These are phyloP conservation scores for Sporothrix mexicana DNA, from an alignment of 2,329 filamentous ascomycete species.

Conservation along the genomic window DNA sequence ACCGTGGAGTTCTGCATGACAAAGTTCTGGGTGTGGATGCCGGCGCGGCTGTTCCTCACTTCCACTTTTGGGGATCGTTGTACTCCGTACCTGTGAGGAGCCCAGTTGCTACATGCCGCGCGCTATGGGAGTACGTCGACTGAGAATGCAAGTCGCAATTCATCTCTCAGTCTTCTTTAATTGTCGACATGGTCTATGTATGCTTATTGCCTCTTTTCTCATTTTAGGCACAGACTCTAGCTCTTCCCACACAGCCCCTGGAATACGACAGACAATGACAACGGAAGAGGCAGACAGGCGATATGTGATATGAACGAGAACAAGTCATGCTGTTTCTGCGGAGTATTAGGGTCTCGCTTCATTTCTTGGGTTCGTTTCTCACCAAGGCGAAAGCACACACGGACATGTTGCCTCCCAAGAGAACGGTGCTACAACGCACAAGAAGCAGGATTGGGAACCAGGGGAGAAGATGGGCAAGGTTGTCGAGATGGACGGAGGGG, in stretches of 20 bases:
- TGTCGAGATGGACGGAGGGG: background rate
- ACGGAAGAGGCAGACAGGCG: background rate
- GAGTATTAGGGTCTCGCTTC: conserved; percentile 3
- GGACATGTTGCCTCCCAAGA: background rate
- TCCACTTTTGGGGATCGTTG: background rate
- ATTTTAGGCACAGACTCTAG: background rate
- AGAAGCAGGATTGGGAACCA: conserved; percentile 23
- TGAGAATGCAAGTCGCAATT: background rate
- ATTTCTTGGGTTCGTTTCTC: background rate
- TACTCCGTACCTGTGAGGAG: background rate
- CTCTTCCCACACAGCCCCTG: background rate
- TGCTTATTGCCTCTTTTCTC: conserved; percentile 3
- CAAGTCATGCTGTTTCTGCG: background rate
- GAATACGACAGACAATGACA: background rate
- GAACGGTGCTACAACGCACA: conserved; percentile 20
- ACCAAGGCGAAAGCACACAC: background rate
- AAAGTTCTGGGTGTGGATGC: background rate
- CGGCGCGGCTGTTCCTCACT: background rate
- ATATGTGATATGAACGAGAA: background rate
- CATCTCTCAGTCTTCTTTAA: background rate
- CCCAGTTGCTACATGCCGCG: background rate
- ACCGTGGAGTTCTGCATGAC: conserved; percentile 19
- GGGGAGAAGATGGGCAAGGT: conserved; percentile 21
- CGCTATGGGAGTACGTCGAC: background rate
- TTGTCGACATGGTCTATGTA: background rate